Evolutionary conservation across 2,329 filamentous ascomycete genomes (phyloP), one percentile per base, ranked within the genome.

Genomic region (Cordyceps cateniannulata): DNA sequence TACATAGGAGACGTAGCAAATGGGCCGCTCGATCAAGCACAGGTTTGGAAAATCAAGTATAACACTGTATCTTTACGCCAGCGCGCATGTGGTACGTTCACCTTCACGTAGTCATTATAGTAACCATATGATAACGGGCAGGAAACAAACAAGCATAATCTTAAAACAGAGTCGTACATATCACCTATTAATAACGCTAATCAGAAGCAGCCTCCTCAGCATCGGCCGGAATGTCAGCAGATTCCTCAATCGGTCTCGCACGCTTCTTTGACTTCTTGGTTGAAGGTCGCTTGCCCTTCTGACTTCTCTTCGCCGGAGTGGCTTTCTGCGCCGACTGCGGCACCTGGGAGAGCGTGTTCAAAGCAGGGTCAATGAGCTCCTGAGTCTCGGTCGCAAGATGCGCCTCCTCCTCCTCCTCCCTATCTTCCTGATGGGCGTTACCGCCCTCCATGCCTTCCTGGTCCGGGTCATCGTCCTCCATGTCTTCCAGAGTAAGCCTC

Each of bases 31-130:
- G 32, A 14, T 14, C 32, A 35, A 35, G 32, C 32, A 9, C 32
- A 35, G 10, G 32, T 12, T 35, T 35, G 32, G 29, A 35, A 10
- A 3, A 35, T 9, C 1, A 35, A 32, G n/a, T 2, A 10, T 32
- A 10, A 32, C 29, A 32, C 29, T 6, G 14, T 12, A 2, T 35
- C 32, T 35, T 35, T n/a, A n/a, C n/a, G n/a, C n/a, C n/a, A n/a
- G 77, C 5, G 66, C 68, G 1, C 59, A 74, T 44, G 67, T 80
- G 20, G 69, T 78, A 52, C 66, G 68, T 47, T 18, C 6, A 3
- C 12, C 3, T 4, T 9, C 9, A 25, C 29, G 3, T 7, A 3
- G 4, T 27, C 25, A 27, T 27, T n/a, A n/a, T n/a, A n/a, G n/a
- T n/a, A n/a, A n/a, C n/a, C n/a, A n/a, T n/a, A n/a, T 35, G 10